Conservation (phyloP, 2,329 filamentous ascomycete genomes). For the Diaporthe ilicicola region DNA sequence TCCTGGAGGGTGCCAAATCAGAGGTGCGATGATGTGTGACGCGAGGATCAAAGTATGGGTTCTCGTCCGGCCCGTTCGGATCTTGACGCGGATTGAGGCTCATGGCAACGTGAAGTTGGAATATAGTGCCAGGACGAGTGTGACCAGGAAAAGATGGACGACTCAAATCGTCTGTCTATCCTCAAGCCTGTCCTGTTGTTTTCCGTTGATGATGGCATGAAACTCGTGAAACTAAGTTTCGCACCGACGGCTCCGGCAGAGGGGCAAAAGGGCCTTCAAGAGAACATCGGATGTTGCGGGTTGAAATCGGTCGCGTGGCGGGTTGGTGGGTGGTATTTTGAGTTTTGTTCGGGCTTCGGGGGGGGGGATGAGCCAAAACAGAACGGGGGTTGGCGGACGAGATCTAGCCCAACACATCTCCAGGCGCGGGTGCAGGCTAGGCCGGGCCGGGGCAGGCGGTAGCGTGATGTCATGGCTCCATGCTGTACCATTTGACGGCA, state of each 20-base stretch:
- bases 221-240: background rate
- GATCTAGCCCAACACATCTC: background rate
- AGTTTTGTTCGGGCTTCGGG: slow-evolving; percentile 11
- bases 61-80: slow-evolving; percentile 13
- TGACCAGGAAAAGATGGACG: background rate
- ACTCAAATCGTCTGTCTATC: slow-evolving; percentile 1
- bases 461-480: slow-evolving; percentile 10
- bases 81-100: background rate
- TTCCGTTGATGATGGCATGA: background rate
- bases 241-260: background rate
- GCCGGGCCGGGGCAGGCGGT: background rate
- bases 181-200: background rate
- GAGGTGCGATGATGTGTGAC: slow-evolving; percentile 15
- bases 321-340: background rate
- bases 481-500: background rate
- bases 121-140: background rate
- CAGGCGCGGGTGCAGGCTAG: background rate
- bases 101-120: slow-evolving; percentile 1
- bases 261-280: background rate
- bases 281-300: slow-evolving; percentile 11
- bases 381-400: background rate
- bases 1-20: slow-evolving; percentile 11
- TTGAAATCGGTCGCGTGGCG: background rate
- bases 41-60: slow-evolving; percentile 25
- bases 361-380: background rate